A percentile compares a stretch with the other conserved stretches of the same genome.
These are phyloP conservation scores for Daedaleopsis nitida DNA, from an alignment of 768 basidiomycete genomes.

Conservation along the genomic window DNA sequence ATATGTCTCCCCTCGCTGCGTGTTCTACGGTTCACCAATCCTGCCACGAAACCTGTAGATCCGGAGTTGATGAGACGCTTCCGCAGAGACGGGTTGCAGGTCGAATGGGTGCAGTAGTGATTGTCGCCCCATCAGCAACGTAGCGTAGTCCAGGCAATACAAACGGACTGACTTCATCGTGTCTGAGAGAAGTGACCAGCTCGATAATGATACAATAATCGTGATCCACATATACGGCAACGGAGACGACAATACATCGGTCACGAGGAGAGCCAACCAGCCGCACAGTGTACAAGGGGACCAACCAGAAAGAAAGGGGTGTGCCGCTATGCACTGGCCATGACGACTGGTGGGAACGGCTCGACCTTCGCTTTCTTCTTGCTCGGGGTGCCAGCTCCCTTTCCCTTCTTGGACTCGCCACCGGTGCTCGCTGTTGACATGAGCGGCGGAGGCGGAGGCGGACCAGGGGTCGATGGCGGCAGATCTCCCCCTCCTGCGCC, in stretches of 20 bases:
- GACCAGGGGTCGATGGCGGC: constrained; percentile 3
- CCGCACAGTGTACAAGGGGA: neutral
- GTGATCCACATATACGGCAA: neutral
- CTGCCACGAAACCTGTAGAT: neutral
- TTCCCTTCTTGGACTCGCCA: constrained; percentile 27
- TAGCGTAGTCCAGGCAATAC: too few relatives aligned
- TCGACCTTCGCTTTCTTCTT: constrained; percentile 27
- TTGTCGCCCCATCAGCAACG: too few relatives aligned
- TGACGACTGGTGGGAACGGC: constrained; percentile 31
- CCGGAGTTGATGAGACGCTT: neutral
- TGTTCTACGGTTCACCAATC: neutral
- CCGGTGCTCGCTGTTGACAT: constrained; percentile 10
- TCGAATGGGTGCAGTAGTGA: neutral
- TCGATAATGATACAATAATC: constrained; percentile 6
- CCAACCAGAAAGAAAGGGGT: neutral
- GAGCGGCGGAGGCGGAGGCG: constrained; percentile 8
- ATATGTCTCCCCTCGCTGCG: neutral
- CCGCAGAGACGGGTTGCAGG: neutral
- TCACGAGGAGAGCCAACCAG: neutral
- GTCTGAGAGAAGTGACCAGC: neutral
- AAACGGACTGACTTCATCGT: neutral
- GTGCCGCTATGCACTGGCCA: constrained; percentile 31
- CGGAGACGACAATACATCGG: neutral
- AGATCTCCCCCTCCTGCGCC: constrained; percentile 4
- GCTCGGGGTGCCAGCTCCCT: constrained; percentile 25